phyloP scores from a whole-genome alignment of 2,329 filamentous ascomycete genomes.

The Pestalotiopsis sp. region DNA sequence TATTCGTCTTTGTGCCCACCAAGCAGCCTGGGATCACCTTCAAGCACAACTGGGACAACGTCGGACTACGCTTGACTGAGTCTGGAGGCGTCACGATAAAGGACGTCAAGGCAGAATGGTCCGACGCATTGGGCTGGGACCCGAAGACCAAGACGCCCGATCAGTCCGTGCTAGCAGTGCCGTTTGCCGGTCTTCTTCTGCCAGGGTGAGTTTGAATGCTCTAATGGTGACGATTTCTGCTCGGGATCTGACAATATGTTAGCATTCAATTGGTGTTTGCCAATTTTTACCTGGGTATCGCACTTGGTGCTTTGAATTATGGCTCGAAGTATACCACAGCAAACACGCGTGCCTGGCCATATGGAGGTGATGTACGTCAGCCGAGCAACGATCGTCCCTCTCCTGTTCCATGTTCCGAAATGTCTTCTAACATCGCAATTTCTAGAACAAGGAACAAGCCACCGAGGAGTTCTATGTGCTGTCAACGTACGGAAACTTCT shows the following conservation, averaged over 20 bases:
- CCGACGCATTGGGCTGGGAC: slow-evolving; percentile 65
- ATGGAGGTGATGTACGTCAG: slow-evolving; percentile 55
- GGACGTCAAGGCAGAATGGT: slow-evolving; percentile 59
- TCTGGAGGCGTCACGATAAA: slow-evolving; percentile 64
- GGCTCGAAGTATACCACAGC: slow-evolving; percentile 59
- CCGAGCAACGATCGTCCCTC: not conserved
- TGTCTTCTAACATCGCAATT: not conserved
- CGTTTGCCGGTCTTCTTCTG: slow-evolving; percentile 59
- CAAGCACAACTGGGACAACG: slow-evolving; percentile 63
- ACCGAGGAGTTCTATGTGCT: slow-evolving; percentile 69
- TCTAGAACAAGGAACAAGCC: slow-evolving; percentile 53
- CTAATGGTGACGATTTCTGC: not conserved
- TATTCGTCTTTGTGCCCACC: slow-evolving; percentile 64
- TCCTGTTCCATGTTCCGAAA: not conserved
- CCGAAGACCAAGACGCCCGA: slow-evolving; percentile 50
- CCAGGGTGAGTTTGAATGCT: slow-evolving; percentile 46
- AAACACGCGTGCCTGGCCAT: slow-evolving; percentile 65
- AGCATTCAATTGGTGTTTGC: slow-evolving; percentile 67
- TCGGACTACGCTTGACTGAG: slow-evolving; percentile 65
- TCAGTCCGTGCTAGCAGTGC: slow-evolving; percentile 50
- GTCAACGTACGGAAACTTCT: slow-evolving; percentile 64
- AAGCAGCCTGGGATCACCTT: slow-evolving; percentile 60
- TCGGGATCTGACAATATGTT: not conserved
- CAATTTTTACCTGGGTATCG: slow-evolving; percentile 54
- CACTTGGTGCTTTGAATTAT: slow-evolving; percentile 56